Base-by-base conservation (phyloP, 2,329 filamentous ascomycete genomes). In the Fusarium cicatricum region DNA sequence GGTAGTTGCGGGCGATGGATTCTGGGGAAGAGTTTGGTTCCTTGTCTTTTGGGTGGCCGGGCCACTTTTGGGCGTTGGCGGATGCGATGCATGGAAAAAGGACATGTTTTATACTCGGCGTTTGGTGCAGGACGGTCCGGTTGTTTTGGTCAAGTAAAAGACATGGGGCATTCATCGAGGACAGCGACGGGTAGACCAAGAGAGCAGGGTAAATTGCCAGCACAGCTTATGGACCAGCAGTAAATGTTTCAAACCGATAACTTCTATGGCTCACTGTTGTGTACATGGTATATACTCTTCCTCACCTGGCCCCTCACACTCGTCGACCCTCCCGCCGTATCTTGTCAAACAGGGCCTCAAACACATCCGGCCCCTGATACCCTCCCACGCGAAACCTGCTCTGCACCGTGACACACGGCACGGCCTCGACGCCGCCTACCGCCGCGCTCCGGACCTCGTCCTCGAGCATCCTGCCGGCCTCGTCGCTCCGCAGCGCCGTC, bases 321-420 rank as follows among this genome's bases (percentile, higher is more conserved):
- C 48, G 49, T 32, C 48, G 51, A 32, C 33, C 49, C 43, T 60
- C 59, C 32, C 55, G 59, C 43, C 55, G 58, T 45, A 90, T 78
- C 69, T 82, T 78, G 60, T 87, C 82, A 74, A 94, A 92, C 32
- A 90, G 72, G 58, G 83, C 79, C 66, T 88, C 75, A 71, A 92
- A 91, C 1, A 87, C 80, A 38, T 80, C 79, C 3, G 84, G 78
- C 55, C 88, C 84, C 77, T 93, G 89, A 50, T 87, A 90, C 1
- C 91, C 91, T 9, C 87, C 86, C 15, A 94, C 79, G 60, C 87
- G 82, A 72, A 85, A 92, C 67, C 78, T 78, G 2, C 81, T 85
- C 69, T 92, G 88, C 44, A 94, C 81, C 2, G 86, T 86, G 67
- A 91, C 91, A 64, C 89, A 87, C 14, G 90, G 90, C 63, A 93